Percentiles rank a stretch among this genome's conserved stretches.
Conservation (phyloP, 345 rosid genomes). For the Hibiscus mutabilis region DNA sequence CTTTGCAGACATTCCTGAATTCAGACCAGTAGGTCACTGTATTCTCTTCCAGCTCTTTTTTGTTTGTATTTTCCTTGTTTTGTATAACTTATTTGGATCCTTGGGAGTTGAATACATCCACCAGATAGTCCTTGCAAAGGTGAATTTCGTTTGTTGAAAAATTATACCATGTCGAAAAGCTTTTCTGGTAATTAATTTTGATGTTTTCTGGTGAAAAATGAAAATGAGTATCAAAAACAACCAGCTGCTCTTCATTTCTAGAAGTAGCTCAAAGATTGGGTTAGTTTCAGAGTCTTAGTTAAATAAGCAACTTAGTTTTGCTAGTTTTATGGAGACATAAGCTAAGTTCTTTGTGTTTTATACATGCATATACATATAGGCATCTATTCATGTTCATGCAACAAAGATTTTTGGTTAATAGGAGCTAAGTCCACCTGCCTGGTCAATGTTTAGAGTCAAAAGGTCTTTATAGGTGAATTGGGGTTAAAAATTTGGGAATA, state of each 20-base stretch:
- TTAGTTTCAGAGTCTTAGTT: neutral
- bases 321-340: neutral
- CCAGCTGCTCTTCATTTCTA: neutral
- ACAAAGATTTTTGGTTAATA: neutral
- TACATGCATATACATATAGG: neutral
- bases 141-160: neutral
- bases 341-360: neutral
- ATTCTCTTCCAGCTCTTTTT: neutral
- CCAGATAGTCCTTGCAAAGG: neutral
- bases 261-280: neutral
- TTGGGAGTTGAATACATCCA: neutral
- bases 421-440: neutral
- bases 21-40: neutral
- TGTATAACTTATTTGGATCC: neutral
- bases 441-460: neutral
- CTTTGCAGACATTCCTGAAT: neutral
- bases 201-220: neutral
- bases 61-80: neutral
- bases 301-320: neutral
- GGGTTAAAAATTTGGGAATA: neutral
- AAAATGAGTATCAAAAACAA: neutral
- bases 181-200: neutral
- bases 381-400: neutral
- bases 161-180: neutral
- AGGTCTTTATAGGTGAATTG: neutral